Conservation (phyloP, 306 rosid genomes). For the Gastrolobium bilobum region DNA sequence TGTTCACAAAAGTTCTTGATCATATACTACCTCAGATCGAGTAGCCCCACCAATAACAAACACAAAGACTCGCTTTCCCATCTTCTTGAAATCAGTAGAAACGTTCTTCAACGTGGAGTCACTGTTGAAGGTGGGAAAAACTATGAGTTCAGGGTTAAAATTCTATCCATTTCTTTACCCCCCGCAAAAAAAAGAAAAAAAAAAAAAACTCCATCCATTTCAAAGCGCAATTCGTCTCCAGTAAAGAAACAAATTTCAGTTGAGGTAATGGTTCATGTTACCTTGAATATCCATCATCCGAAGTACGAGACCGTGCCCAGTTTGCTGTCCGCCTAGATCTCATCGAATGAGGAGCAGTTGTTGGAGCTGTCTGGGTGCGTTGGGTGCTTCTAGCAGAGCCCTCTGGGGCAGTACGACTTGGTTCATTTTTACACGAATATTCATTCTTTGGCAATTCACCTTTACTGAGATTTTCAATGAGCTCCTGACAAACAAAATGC, state of each 20-base stretch:
- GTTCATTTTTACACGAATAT: slow-evolving; percentile 77
- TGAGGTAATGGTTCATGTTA: slow-evolving; percentile 42
- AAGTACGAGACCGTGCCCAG: slow-evolving; percentile 72
- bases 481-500: slow-evolving; percentile 64
- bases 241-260: background rate
- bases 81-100: slow-evolving; percentile 70
- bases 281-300: slow-evolving; percentile 96
- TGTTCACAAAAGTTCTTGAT: slow-evolving; percentile 38
- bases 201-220: background rate
- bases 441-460: slow-evolving; percentile 72
- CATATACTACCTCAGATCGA: slow-evolving; percentile 83
- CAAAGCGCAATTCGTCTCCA: slow-evolving; percentile 11
- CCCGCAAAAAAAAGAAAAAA: too few species aligned
- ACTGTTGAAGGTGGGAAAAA: slow-evolving; percentile 52
- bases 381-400: slow-evolving; percentile 47
- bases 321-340: slow-evolving; percentile 94
- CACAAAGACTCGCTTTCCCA: slow-evolving; percentile 87
- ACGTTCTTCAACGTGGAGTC: slow-evolving; percentile 72
- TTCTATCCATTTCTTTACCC: background rate
- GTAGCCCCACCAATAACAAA: slow-evolving; percentile 95
- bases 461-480: slow-evolving; percentile 76
- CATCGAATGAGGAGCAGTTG: slow-evolving; percentile 70
- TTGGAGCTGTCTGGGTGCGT: slow-evolving; percentile 49
- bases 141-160: slow-evolving; percentile 22
- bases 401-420: slow-evolving; percentile 42